phyloP scores from a whole-genome alignment of 441 rosid species.

The Mallotus repandus region DNA sequence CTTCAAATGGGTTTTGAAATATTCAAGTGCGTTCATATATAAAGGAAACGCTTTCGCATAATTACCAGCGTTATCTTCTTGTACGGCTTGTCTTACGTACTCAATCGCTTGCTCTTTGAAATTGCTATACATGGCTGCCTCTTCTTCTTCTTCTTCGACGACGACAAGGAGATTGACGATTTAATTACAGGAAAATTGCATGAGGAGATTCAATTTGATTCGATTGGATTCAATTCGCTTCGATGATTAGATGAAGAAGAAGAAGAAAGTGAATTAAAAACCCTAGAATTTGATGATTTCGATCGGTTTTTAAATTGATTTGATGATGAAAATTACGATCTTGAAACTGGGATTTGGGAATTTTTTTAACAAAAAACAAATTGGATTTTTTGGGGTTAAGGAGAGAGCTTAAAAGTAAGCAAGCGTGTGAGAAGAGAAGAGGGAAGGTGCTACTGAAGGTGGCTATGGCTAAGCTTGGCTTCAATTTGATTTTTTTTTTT shows the following conservation, averaged over 20 bases:
- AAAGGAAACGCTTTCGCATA: constrained; percentile 91
- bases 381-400: background rate
- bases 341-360: background rate
- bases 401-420: background rate
- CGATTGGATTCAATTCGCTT: too few species aligned
- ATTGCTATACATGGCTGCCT: constrained; percentile 81
- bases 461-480: too few species aligned
- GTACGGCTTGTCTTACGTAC: constrained; percentile 95
- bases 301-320: background rate
- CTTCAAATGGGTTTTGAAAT: constrained; percentile 96
- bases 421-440: constrained; percentile 11
- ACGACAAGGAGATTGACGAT: too few species aligned
- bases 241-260: background rate
- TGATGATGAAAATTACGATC: background rate
- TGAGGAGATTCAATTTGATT: too few species aligned
- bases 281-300: background rate
- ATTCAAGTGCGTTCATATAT: constrained; percentile 96
- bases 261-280: constrained; percentile 13
- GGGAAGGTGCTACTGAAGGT: background rate
- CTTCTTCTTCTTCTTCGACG: too few species aligned
- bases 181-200: too few species aligned
- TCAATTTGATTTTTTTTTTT: too few species aligned
- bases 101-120: constrained; percentile 97
- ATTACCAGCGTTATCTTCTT: constrained; percentile 89
- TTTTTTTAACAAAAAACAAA: background rate